Percentiles rank a stretch among this genome's conserved stretches.
Evolutionary conservation across 2,329 filamentous ascomycete genomes (phyloP).

Genomic region (Xylariaceae sp.): DNA sequence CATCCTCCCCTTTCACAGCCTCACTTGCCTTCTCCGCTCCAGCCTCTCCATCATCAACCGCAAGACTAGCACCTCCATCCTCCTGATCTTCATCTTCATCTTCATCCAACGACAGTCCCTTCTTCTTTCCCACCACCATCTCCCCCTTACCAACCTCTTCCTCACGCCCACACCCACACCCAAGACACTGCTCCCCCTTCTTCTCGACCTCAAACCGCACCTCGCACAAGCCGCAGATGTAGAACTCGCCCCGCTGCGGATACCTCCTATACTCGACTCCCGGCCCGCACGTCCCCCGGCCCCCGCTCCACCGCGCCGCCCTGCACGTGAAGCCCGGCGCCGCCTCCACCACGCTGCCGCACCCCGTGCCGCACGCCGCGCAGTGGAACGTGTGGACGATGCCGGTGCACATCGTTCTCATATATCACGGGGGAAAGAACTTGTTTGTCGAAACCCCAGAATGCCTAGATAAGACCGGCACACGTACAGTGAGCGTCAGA

Average conservation of each 20-base stretch:
- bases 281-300: constrained; percentile 15
- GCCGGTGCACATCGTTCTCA: constrained; percentile 19
- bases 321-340: constrained; percentile 16
- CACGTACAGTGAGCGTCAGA: too few relatives aligned
- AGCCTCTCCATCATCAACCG: background rate
- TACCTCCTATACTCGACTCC: constrained; percentile 16
- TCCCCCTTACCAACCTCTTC: constrained; percentile 11
- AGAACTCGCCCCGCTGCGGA: background rate
- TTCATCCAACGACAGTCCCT: constrained; percentile 7
- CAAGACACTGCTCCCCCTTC: background rate
- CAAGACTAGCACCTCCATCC: background rate
- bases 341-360: constrained; percentile 7
- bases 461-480: too few relatives aligned
- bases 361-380: constrained; percentile 8
- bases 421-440: too few relatives aligned
- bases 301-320: constrained; percentile 5
- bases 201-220: constrained; percentile 16
- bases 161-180: constrained; percentile 8
- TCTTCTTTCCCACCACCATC: background rate
- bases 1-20: background rate
- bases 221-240: background rate
- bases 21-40: constrained; percentile 5
- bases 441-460: too few relatives aligned
- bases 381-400: constrained; percentile 12
- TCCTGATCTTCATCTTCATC: constrained; percentile 11